These are phyloP conservation scores for Rhizophagus clarus DNA, from an alignment of 192 early-diverging fungal species.

Conservation along the genomic window DNA sequence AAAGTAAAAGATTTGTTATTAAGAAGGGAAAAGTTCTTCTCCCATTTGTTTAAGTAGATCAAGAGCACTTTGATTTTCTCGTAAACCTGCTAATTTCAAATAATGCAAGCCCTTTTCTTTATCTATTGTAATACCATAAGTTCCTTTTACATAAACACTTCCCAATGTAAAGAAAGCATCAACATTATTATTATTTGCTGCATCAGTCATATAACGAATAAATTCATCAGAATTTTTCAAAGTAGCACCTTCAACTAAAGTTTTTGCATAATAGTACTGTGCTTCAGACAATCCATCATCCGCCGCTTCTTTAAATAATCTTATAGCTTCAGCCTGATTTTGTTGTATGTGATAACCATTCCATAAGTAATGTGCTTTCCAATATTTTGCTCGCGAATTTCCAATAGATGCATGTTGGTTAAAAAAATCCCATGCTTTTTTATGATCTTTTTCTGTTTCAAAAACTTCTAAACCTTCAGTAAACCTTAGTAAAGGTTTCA, in stretches of 20 bases:
- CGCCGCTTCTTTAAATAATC: slow-evolving; percentile 8
- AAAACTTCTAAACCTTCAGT: neutral
- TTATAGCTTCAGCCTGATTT: neutral
- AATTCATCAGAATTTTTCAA: neutral
- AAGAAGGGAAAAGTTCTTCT: neutral
- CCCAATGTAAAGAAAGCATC: neutral
- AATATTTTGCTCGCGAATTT: slow-evolving; percentile 13
- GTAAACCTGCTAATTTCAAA: slow-evolving; percentile 14
- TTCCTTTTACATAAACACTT: slow-evolving; percentile 14
- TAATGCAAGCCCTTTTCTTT: neutral
- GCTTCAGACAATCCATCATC: slow-evolving; percentile 1
- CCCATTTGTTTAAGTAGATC: neutral
- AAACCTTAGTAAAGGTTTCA: slow-evolving; percentile 4
- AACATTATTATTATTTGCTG: neutral
- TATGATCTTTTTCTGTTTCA: neutral
- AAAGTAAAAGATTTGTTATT: neutral
- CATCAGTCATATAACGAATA: neutral
- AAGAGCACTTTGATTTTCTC: neutral
- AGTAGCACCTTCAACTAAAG: neutral
- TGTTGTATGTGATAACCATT: neutral
- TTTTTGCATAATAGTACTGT: neutral
- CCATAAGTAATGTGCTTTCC: slow-evolving; percentile 16
- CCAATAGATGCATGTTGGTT: neutral
- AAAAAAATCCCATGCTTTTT: slow-evolving; percentile 22
- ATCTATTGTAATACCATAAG: neutral